Base-by-base conservation (phyloP, 2,329 filamentous ascomycete species). In the Penicillium concentricum region DNA sequence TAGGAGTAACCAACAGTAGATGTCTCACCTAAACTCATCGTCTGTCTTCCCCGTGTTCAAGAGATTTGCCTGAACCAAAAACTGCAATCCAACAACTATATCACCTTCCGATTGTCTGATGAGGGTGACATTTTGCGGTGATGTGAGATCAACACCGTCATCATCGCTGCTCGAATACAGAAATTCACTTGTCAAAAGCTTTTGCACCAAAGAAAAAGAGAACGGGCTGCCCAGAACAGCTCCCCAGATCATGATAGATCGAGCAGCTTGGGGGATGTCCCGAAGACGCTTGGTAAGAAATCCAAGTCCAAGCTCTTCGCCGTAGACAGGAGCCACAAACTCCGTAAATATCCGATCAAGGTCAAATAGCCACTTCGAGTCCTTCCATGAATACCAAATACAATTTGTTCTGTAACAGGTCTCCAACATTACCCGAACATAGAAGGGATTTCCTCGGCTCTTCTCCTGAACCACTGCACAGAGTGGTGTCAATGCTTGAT, bases 341-440 rank as follows among this genome's bases (percentile, higher is more conserved):
- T 95, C 87, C 45, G 88, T 86, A 68, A 96, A 96, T 1, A 97
- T 85, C 61, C 84, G 86, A 72, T 97, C 92, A 12, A 97, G 77
- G 68, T 95, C 89, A 70, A 88, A 97, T 43, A 88, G 82, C 93
- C 93, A 97, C 44, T 84, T 82, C 45, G 87, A 90, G 61, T 88
- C 85, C 64, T 86, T 87, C 81, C 94, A 96, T 60, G 92, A 91
- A 73, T 96, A 97, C 84, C 87, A 96, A 48, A 97, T 89, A 71
- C 90, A 96, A 63, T 88, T 88, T 69, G 91, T 94, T 39, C 90
- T 86, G 71, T 96, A 87, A 70, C 91, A 95, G 3, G 89, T 88
- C 68, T 90, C 90, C 5, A 97, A 82, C 83, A 97, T 95, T 74
- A 96, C 91, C 54, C 91, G 84, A 72, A 96, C 89, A 68, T 94